Conservation (phyloP, 2,329 filamentous ascomycete genomes). For the Escovopsis sp. region DNA sequence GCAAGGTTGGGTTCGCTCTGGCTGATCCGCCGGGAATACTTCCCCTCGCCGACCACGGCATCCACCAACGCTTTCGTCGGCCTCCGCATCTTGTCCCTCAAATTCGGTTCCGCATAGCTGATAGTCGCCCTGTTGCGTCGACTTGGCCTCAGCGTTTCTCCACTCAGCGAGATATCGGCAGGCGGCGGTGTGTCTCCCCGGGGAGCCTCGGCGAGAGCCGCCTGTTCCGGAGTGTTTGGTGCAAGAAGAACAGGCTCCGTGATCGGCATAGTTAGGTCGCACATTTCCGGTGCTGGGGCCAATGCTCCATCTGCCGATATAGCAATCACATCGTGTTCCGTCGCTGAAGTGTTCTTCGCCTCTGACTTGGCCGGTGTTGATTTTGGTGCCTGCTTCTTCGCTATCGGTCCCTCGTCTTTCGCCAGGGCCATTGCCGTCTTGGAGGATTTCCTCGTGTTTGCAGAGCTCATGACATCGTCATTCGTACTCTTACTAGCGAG, state of each 20-base stretch:
- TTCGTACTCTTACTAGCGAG: conserved; percentile 45
- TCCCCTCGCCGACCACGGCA: conserved; percentile 53
- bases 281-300: conserved; percentile 5
- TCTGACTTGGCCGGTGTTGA: conserved; percentile 15
- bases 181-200: conserved; percentile 45
- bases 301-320: conserved; percentile 9
- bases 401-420: conserved; percentile 23
- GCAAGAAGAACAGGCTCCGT: conserved; percentile 28
- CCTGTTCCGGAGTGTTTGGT: conserved; percentile 34
- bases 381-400: conserved; percentile 23
- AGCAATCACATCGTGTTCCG: conserved; percentile 5
- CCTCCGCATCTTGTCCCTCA: conserved; percentile 71
- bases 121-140: conserved; percentile 53
- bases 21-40: conserved; percentile 30
- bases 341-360: conserved; percentile 12
- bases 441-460: conserved; percentile 29
- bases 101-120: conserved; percentile 71
- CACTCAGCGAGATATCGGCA: conserved; percentile 36
- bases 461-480: conserved; percentile 38
- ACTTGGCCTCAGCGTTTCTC: conserved; percentile 48
- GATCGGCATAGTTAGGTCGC: conserved; percentile 15
- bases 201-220: conserved; percentile 18
- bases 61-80: conserved; percentile 64
- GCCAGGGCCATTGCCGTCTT: conserved; percentile 20
- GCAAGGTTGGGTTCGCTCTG: conserved; percentile 14